Conservation (phyloP, 306 rosid species). For the Parietaria judaica region DNA sequence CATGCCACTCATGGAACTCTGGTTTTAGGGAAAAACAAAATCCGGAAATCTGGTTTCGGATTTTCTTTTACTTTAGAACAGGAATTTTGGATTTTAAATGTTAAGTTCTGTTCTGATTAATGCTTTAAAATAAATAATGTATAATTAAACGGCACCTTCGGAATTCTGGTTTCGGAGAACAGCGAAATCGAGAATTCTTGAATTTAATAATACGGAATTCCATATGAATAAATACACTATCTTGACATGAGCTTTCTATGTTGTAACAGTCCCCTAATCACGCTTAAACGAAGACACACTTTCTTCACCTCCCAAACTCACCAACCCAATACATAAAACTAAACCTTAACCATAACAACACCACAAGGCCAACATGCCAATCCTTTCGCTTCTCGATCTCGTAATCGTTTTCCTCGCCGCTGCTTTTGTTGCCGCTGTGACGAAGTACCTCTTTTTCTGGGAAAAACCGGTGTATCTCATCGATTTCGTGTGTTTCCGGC, state of each 20-base stretch:
- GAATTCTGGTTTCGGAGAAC: too few species aligned
- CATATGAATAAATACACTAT: constrained; percentile 1
- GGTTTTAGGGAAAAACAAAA: too few species aligned
- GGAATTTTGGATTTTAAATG: too few species aligned
- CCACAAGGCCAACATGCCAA: neutral
- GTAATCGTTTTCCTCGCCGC: constrained; percentile 3
- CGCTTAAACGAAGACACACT: constrained; percentile 12
- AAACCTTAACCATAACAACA: neutral
- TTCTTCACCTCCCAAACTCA: neutral
- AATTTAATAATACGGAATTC: neutral
- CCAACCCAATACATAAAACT: constrained; percentile 1
- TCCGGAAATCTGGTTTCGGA: too few species aligned
- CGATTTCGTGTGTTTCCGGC: constrained; percentile 5
- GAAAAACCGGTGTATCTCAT: constrained; percentile 1
- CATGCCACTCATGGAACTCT: too few species aligned
- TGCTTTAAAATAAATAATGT: too few species aligned
- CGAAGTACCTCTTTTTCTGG: neutral
- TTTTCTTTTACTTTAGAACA: too few species aligned
- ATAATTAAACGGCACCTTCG: too few species aligned
- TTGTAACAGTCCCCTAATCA: neutral
- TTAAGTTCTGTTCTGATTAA: too few species aligned
- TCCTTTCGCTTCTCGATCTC: neutral
- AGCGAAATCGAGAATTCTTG: too few species aligned
- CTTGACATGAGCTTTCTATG: constrained; percentile 9
- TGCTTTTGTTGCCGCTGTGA: constrained; percentile 5